A percentile compares a stretch with the other conserved stretches of the same genome.
phyloP scores from a whole-genome alignment of 768 basidiomycete genomes.

The Hypholoma sublateritium region DNA sequence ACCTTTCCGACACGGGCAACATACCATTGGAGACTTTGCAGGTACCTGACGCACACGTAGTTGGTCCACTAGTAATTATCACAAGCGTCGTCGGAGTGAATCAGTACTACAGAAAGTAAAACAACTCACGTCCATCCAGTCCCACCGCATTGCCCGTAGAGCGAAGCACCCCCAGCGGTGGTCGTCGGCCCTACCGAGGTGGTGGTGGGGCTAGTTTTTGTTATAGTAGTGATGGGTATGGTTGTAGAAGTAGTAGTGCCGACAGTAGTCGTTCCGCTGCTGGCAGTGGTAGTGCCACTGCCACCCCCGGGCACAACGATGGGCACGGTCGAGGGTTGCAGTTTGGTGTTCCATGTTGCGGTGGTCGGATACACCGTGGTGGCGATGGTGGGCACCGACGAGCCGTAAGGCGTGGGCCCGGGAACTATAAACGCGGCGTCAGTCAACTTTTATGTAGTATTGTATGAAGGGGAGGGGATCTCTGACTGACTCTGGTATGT shows the following conservation, averaged over 20 bases:
- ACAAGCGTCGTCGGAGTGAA: neutral
- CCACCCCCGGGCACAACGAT: constrained; percentile 24
- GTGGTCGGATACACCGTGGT: constrained; percentile 44
- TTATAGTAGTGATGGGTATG: neutral
- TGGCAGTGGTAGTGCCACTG: constrained; percentile 1
- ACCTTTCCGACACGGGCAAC: neutral
- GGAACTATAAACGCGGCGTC: constrained; percentile 31
- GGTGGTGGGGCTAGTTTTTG: constrained; percentile 3
- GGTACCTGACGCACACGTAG: constrained; percentile 17
- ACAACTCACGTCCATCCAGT: constrained; percentile 17
- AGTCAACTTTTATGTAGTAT: neutral
- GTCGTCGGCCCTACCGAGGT: neutral
- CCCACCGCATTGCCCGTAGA: constrained; percentile 26
- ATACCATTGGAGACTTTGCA: constrained; percentile 16
- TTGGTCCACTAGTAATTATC: constrained; percentile 12
- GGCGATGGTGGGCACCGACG: constrained; percentile 37
- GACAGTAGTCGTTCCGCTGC: neutral
- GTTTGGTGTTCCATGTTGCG: constrained; percentile 50
- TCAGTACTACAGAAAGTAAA: neutral
- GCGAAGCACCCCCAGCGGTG: constrained; percentile 11
- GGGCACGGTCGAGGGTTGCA: constrained; percentile 45
- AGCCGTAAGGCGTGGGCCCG: constrained; percentile 45
- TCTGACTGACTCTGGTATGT: constrained; percentile 39
- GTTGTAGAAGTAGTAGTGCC: constrained; percentile 2
- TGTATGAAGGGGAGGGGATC: neutral